Evolutionary conservation across 352 stramenopile species (phyloP), one percentile per base, ranked within the genome.

Genomic region (Globisporangium paroecandrum): DNA sequence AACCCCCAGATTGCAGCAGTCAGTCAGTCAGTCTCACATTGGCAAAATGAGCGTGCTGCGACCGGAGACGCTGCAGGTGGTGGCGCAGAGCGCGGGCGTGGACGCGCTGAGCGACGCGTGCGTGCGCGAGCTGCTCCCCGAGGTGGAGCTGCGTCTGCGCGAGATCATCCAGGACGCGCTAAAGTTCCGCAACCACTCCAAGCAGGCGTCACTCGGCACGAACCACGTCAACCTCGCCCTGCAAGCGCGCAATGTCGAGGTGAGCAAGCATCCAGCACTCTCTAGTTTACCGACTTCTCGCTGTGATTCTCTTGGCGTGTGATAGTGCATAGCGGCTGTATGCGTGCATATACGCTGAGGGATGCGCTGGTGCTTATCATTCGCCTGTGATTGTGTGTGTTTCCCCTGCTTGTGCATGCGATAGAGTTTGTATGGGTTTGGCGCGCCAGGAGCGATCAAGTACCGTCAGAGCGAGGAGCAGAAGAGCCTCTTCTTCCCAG

Each of bases 121-220:
- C 64, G 76, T 91, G 59, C 68, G 69, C 15, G 84, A 90, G 65
- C 66, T 95, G 43, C 78, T 93, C 9, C 83, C 86, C 0, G 84
- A 95, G 60, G 79, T 93, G 55, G 87, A 95, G 74, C 72, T 95
- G 20, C 85, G 87, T 29, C 75, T 95, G 70, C 87, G 87, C 20
- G 81, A 94, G 74, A 69, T 95, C 56, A 78, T 95, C 18, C 87
- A 95, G 76, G 85, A 95, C 61, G 85, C 87, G 64, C 82, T 94
- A 63, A 94, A 95, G 77, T 95, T 94, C 66, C 81, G 89, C 65
- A 74, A 71, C 34, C 87, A 95, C 72, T 82, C 84, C 34, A 87
- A 86, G 64, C 78, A 82, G 24, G 59, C 77, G 15, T 70, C 79
- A 69, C 72, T 95, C 66, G 76, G 83, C 60, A 78, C 85, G 22